Percentiles rank a stretch among this genome's conserved stretches.
phyloP scores from a whole-genome alignment of 2,329 filamentous ascomycete species.

The Pyricularia sp. region DNA sequence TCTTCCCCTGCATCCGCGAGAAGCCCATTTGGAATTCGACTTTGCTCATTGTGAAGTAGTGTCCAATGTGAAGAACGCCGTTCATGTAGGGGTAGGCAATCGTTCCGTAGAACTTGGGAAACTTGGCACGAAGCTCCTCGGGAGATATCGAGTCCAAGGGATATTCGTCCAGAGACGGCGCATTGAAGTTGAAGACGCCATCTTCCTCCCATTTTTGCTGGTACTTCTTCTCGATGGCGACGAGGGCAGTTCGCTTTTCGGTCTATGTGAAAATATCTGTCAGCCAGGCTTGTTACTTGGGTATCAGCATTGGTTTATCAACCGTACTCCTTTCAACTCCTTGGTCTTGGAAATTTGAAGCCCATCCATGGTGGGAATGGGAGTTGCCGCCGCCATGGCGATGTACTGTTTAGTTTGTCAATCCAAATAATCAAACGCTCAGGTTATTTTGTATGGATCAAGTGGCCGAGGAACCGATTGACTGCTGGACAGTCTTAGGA shows the following conservation, averaged over 20 bases:
- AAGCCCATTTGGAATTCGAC: constrained; percentile 85
- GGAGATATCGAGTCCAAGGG: constrained; percentile 14
- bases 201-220: constrained; percentile 71
- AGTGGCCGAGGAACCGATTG: background rate
- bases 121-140: constrained; percentile 38
- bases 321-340: constrained; percentile 37
- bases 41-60: constrained; percentile 85
- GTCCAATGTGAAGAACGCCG: constrained; percentile 40
- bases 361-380: constrained; percentile 20
- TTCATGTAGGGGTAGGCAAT: constrained; percentile 30
- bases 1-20: constrained; percentile 81
- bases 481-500: background rate
- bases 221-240: constrained; percentile 82
- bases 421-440: background rate
- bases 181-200: constrained; percentile 72
- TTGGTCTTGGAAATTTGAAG: constrained; percentile 45
- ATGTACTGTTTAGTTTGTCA: background rate
- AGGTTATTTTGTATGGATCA: background rate
- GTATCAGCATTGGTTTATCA: background rate
- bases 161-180: constrained; percentile 59
- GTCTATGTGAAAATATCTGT: constrained; percentile 35
- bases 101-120: constrained; percentile 81
- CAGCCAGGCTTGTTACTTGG: background rate
- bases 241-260: constrained; percentile 73
- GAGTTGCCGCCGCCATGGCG: constrained; percentile 34